These are phyloP conservation scores for Clonostachys chloroleuca DNA, from an alignment of 2,329 filamentous ascomycete genomes.

Conservation along the genomic window DNA sequence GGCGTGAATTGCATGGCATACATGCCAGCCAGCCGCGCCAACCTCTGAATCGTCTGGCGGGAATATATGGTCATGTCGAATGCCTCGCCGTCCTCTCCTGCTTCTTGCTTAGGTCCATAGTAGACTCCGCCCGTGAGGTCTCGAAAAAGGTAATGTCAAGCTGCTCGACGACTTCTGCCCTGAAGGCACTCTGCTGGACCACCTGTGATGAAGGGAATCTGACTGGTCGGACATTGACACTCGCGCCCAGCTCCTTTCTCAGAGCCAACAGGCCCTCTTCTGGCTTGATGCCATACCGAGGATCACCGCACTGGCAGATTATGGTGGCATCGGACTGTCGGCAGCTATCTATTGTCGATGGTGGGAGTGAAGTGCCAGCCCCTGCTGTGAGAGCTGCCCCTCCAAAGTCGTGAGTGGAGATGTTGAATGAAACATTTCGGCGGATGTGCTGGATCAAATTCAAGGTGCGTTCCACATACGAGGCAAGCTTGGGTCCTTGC, in stretches of 20 bases:
- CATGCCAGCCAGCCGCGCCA: slow-evolving; percentile 63
- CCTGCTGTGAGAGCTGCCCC: neutral
- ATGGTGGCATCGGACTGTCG: slow-evolving; percentile 4
- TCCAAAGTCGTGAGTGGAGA: slow-evolving; percentile 1
- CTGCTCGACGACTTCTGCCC: slow-evolving; percentile 61
- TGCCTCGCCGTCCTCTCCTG: slow-evolving; percentile 52
- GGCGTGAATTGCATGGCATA: slow-evolving; percentile 53
- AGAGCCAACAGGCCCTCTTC: slow-evolving; percentile 72
- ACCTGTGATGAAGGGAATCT: slow-evolving; percentile 71
- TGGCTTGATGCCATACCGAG: slow-evolving; percentile 49
- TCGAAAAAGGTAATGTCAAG: slow-evolving; percentile 75
- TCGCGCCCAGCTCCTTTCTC: slow-evolving; percentile 54
- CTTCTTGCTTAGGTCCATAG: slow-evolving; percentile 57
- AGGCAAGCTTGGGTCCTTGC: slow-evolving; percentile 4
- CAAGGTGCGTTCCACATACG: slow-evolving; percentile 1
- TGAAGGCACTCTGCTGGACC: slow-evolving; percentile 64
- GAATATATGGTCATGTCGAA: slow-evolving; percentile 70
- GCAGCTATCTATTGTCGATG: slow-evolving; percentile 6
- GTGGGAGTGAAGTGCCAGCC: neutral
- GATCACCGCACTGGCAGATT: slow-evolving; percentile 6
- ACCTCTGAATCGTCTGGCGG: slow-evolving; percentile 64
- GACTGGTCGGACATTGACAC: slow-evolving; percentile 67
- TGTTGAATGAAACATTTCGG: slow-evolving; percentile 4
- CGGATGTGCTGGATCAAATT: slow-evolving; percentile 4
- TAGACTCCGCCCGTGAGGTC: slow-evolving; percentile 76